Conservation (phyloP, 1,284 basidiomycete species). For the Cutaneotrichosporon sp. region DNA sequence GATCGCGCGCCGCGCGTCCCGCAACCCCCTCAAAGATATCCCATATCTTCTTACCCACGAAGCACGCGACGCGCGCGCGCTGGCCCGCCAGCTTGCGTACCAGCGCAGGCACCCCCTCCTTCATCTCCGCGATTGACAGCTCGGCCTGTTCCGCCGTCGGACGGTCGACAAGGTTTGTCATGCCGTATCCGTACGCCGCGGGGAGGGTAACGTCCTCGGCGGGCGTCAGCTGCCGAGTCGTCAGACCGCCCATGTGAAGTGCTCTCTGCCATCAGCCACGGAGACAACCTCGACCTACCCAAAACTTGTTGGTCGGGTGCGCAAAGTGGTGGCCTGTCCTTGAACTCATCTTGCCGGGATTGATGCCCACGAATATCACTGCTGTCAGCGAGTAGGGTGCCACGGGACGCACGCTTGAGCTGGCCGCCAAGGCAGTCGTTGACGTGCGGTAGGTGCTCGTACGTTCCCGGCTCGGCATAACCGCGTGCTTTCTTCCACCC, state of each 20-base stretch:
- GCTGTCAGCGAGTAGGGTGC: background rate
- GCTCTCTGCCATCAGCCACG: constrained; percentile 48
- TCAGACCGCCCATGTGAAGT: constrained; percentile 49
- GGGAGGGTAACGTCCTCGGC: constrained; percentile 37
- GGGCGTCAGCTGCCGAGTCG: constrained; percentile 46
- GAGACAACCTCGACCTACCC: constrained; percentile 51
- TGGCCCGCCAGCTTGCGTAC: constrained; percentile 56
- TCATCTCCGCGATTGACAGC: constrained; percentile 56
- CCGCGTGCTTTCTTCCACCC: constrained; percentile 17
- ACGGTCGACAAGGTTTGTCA: constrained; percentile 61
- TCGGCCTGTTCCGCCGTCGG: constrained; percentile 56
- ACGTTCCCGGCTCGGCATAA: constrained; percentile 25
- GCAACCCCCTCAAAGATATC: constrained; percentile 52
- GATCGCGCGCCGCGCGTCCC: background rate
- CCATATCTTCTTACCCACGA: constrained; percentile 68
- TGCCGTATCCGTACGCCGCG: constrained; percentile 50
- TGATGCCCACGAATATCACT: constrained; percentile 66
- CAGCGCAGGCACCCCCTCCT: constrained; percentile 52
- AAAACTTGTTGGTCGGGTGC: constrained; percentile 59
- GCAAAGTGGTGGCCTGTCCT: constrained; percentile 65
- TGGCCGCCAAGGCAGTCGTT: constrained; percentile 6
- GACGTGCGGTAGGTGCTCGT: constrained; percentile 23
- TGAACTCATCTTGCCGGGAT: constrained; percentile 60
- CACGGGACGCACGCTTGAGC: constrained; percentile 1
- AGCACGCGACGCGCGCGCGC: constrained; percentile 61